These are phyloP conservation scores for Fusarium globosum DNA, from an alignment of 2,329 filamentous ascomycete genomes.

Conservation along the genomic window DNA sequence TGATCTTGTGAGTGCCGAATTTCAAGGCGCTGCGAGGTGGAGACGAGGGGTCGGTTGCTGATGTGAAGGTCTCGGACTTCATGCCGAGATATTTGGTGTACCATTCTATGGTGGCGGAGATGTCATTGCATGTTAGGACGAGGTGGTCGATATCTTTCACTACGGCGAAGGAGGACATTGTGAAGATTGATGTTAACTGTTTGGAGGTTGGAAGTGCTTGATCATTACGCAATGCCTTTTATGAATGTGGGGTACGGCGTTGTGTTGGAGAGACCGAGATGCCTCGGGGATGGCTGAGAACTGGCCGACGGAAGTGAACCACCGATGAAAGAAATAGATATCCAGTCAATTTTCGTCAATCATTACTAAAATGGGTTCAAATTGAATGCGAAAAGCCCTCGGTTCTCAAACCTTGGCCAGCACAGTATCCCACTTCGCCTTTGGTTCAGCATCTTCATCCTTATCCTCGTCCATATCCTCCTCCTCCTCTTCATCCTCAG, in stretches of 20 bases:
- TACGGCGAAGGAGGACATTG: slow-evolving; percentile 37
- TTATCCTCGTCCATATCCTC: background rate
- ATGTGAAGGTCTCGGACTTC: slow-evolving; percentile 62
- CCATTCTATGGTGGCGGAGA: slow-evolving; percentile 62
- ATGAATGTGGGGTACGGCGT: background rate
- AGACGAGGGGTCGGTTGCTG: slow-evolving; percentile 49
- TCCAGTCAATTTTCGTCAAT: rapidly evolving
- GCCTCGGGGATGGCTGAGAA: background rate
- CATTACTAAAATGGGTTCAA: too few species aligned
- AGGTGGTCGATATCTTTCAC: slow-evolving; percentile 67
- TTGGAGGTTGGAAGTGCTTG: background rate
- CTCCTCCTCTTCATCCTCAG: background rate
- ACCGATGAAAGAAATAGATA: too few species aligned
- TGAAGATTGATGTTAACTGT: background rate
- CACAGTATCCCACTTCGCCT: background rate
- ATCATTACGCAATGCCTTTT: background rate
- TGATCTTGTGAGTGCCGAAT: slow-evolving; percentile 71
- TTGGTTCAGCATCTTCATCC: background rate
- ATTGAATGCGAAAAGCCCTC: rapidly evolving
- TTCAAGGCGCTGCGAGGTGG: slow-evolving; percentile 60
- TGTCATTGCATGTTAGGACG: slow-evolving; percentile 66
- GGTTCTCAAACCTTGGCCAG: background rate
- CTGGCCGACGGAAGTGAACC: background rate
- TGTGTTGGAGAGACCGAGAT: background rate
- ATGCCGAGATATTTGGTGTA: slow-evolving; percentile 68